These are phyloP conservation scores for Fusarium ramigenum DNA, from an alignment of 2,329 filamentous ascomycete species.

Conservation along the genomic window DNA sequence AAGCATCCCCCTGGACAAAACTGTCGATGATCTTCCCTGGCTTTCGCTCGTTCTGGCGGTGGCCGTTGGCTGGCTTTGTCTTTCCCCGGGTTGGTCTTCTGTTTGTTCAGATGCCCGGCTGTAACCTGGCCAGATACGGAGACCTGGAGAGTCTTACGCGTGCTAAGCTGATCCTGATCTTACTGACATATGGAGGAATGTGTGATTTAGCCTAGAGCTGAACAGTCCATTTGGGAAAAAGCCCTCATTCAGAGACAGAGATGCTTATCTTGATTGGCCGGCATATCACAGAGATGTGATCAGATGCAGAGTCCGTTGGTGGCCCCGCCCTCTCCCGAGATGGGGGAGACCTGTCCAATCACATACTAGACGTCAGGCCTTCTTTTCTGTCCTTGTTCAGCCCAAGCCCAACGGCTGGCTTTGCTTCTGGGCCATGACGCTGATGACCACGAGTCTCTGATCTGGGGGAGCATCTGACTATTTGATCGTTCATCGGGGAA, in stretches of 20 bases:
- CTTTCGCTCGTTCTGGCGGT: conserved; percentile 34
- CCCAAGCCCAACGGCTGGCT: conserved; percentile 24
- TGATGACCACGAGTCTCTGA: conserved; percentile 36
- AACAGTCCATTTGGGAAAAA: conserved; percentile 17
- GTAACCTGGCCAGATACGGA: conserved; percentile 18
- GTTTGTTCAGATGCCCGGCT: conserved; percentile 26
- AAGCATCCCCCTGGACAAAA: conserved; percentile 23
- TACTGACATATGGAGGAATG: conserved; percentile 7
- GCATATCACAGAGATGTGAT: conserved; percentile 26
- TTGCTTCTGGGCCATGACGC: conserved; percentile 17
- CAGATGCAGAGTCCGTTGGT: conserved; percentile 34
- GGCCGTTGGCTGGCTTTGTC: conserved; percentile 2
- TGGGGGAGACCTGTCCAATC: conserved; percentile 26
- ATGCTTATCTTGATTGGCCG: conserved; percentile 22
- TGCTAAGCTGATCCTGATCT: conserved; percentile 13
- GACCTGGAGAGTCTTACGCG: conserved; percentile 10
- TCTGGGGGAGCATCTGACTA: conserved; percentile 35
- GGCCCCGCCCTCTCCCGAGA: conserved; percentile 32
- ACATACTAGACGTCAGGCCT: background rate
- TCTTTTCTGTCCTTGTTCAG: conserved; percentile 7
- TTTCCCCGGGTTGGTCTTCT: conserved; percentile 23
- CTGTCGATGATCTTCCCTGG: conserved; percentile 32
- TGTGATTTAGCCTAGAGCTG: conserved; percentile 18
- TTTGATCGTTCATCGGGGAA: background rate
- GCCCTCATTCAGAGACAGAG: conserved; percentile 23